Conservation (phyloP, 495 filamentous ascomycete genomes). For the Aspergillus cavernicola region DNA sequence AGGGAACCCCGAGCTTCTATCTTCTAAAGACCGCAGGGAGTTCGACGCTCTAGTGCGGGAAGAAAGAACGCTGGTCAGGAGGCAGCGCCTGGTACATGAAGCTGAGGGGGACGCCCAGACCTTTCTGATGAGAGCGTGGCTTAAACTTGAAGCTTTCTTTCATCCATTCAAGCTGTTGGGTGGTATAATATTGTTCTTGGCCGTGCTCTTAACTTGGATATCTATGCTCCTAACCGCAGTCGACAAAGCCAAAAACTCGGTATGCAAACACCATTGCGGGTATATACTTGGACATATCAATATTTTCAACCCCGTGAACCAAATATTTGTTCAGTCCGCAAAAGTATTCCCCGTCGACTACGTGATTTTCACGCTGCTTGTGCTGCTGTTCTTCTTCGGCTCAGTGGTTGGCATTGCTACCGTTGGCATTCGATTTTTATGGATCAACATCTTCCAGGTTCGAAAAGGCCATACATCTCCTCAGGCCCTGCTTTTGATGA, state of each 20-base stretch:
- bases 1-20: conserved; percentile 68
- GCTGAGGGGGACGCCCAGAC: conserved; percentile 67
- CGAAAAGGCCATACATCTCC: conserved; percentile 84
- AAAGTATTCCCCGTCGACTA: conserved; percentile 92
- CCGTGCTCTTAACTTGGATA: conserved; percentile 72
- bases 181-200: conserved; percentile 68
- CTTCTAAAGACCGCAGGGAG: conserved; percentile 81
- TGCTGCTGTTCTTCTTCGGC: conserved; percentile 80
- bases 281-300: conserved; percentile 91
- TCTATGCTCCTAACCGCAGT: conserved; percentile 95
- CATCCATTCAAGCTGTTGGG: conserved; percentile 83
- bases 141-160: conserved; percentile 71
- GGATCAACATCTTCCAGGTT: conserved; percentile 87
- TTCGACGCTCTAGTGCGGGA: conserved; percentile 82
- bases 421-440: conserved; percentile 92
- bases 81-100: conserved; percentile 82
- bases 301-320: conserved; percentile 94
- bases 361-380: conserved; percentile 74
- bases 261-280: conserved; percentile 86
- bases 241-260: conserved; percentile 91
- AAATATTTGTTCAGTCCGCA: conserved; percentile 76
- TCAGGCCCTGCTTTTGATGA: conserved; percentile 87
- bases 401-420: conserved; percentile 80
- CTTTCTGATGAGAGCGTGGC: conserved; percentile 66
- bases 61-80: conserved; percentile 85